phyloP scores from a whole-genome alignment of 805 yeast genomes.

The Spathaspora sp. region DNA sequence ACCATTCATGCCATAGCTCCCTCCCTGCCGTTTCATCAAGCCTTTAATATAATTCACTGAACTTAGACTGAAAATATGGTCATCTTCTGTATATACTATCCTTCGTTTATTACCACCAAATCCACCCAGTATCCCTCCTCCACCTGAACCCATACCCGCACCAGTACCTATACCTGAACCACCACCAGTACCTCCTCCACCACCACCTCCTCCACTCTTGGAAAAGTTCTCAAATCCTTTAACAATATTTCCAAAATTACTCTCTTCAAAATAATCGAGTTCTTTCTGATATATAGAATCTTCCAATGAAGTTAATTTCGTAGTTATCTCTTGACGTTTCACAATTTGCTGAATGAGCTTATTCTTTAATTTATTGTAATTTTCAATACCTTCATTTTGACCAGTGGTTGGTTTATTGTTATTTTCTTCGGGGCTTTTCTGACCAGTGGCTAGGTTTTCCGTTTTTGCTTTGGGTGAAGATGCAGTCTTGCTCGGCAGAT shows the following conservation, averaged over 20 bases:
- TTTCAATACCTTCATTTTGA: conserved; percentile 20
- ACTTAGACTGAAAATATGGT: conserved; percentile 75
- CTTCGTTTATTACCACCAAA: conserved; percentile 38
- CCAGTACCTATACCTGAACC: conserved; percentile 2
- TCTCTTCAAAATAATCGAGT: conserved; percentile 70
- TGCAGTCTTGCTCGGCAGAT: conserved; percentile 1
- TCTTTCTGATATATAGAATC: conserved; percentile 79
- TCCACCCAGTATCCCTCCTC: conserved; percentile 8
- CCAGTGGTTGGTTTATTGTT: background rate
- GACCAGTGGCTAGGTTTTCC: background rate
- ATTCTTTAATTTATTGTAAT: conserved; percentile 65
- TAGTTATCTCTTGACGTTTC: conserved; percentile 63
- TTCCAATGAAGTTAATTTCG: conserved; percentile 59
- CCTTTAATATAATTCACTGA: conserved; percentile 62
- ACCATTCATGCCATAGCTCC: conserved; percentile 6
- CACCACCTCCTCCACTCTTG: conserved; percentile 31
- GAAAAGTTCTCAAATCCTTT: conserved; percentile 85
- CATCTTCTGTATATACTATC: conserved; percentile 63
- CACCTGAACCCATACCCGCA: conserved; percentile 1
- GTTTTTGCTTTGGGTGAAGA: conserved; percentile 3
- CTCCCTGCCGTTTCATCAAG: conserved; percentile 48
- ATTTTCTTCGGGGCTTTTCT: background rate
- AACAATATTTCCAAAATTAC: conserved; percentile 76
- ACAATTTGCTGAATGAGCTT: conserved; percentile 61
- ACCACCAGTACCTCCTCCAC: conserved; percentile 3